Conservation (phyloP, 176 grass and related monocot genomes). For the Cymbopogon citratus region DNA sequence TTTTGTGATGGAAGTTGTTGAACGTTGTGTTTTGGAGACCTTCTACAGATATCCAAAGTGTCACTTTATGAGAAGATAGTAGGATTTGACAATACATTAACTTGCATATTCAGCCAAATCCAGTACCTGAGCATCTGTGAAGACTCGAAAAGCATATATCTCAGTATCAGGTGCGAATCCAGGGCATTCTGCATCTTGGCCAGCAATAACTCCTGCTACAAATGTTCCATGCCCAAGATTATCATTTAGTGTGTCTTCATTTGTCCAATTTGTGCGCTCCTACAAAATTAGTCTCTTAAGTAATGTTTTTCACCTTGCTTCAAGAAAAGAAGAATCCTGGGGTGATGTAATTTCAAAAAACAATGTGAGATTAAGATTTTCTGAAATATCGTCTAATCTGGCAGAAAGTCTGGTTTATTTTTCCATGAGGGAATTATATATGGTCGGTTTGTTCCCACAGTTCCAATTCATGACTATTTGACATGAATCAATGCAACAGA, state of each 20-base stretch:
- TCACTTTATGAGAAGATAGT: background rate
- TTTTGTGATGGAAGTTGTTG: background rate
- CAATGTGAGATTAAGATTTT: constrained; percentile 6
- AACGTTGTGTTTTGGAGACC: background rate
- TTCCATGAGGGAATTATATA: constrained; percentile 9
- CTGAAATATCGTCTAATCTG: constrained; percentile 8
- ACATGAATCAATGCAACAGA: constrained; percentile 14
- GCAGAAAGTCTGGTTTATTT: background rate
- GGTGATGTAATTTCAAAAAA: background rate
- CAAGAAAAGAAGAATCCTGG: background rate
- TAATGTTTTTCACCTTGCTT: constrained; percentile 6
- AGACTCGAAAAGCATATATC: constrained; percentile 96
- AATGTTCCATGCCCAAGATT: constrained; percentile 98
- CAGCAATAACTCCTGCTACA: constrained; percentile 93
- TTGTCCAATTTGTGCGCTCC: constrained; percentile 99
- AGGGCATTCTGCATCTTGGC: constrained; percentile 92
- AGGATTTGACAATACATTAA: background rate
- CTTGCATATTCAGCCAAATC: constrained; percentile 28
- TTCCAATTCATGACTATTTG: background rate
- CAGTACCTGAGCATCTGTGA: constrained; percentile 98
- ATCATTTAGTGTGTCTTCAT: constrained; percentile 96
- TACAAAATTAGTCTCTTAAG: constrained; percentile 45
- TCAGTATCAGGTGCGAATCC: constrained; percentile 95
- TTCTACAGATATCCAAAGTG: background rate
- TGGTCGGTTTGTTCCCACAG: background rate